Base-by-base conservation (phyloP, 1,139 yeast genomes). In the Diutina neorugosa region DNA sequence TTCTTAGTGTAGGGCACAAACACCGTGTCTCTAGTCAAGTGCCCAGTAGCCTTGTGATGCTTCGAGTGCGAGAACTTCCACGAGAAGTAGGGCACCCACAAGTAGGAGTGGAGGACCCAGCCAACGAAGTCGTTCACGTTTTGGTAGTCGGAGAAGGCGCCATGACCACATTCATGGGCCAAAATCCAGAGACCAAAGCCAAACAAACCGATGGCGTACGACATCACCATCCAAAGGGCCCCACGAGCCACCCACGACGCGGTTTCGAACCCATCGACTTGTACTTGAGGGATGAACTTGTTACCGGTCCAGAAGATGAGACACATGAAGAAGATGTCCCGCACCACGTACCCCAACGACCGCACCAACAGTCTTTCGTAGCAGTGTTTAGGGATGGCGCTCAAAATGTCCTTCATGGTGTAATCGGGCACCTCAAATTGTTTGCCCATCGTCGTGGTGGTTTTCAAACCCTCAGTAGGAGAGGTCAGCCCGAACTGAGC, bases 161-260 rank as follows among this genome's bases (percentile, higher is more conserved):
- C 85, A 68, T 87, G 96, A 53, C 96, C 96, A 72, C 96, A 87
- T 70, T 87, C 96, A 69, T 87, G 96, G 56, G 95, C 95, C 66
- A 87, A 69, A 57, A 87, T 84, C 96, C 96, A 87, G 59, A 84
- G 64, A 41, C 95, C 96, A 57, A 88, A 83, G 37, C 87, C 86
- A 62, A 84, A 77, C 59, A 86, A 72, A 52, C 94, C 88, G 61
- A 81, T 80, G 49, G 71, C 67, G 55, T 74, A 65, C 31, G 70
- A 65, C 60, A 72, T 70, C 8, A 64, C 64, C 53, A 66, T 57
- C 77, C 78, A 74, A 40, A 72, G 69, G 3, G 62, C 68, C 54
- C 71, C 70, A 55, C 78, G 65, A 18, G 66, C 52, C 46, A 53
- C 55, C 25, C 52, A 53, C 53, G 57, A 53, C 3, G 70, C 65